These are phyloP conservation scores for Melampsora medusae DNA, from an alignment of 1,284 basidiomycete genomes.

Conservation along the genomic window DNA sequence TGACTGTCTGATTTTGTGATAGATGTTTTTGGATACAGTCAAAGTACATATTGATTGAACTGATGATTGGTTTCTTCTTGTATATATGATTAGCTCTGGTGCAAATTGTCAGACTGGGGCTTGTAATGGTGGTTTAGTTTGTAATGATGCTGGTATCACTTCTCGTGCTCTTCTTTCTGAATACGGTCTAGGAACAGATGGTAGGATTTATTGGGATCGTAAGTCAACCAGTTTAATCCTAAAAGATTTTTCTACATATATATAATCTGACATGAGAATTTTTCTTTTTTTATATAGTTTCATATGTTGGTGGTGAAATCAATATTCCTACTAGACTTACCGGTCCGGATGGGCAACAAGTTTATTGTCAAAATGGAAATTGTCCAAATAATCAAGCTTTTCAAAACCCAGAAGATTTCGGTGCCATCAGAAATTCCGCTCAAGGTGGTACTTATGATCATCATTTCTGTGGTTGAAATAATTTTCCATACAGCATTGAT, in stretches of 20 bases:
- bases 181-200: slow-evolving; percentile 7
- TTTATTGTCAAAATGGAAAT: neutral
- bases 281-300: neutral
- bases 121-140: slow-evolving; percentile 46
- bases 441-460: neutral
- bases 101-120: slow-evolving; percentile 46
- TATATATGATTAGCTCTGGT: slow-evolving; percentile 10
- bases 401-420: neutral
- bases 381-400: slow-evolving; percentile 1
- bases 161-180: slow-evolving; percentile 39
- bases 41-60: neutral
- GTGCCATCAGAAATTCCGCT: neutral
- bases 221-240: neutral
- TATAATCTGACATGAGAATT: neutral
- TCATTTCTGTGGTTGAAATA: neutral
- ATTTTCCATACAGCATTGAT: too few species aligned
- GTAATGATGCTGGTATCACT: slow-evolving; percentile 47
- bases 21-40: neutral
- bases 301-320: neutral
- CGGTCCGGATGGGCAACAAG: neutral
- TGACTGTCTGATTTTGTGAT: too few species aligned
- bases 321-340: slow-evolving; percentile 10
- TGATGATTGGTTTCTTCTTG: neutral
- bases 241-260: too few species aligned
- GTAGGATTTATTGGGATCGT: slow-evolving; percentile 4